A percentile compares a stretch with the other conserved stretches of the same genome.
phyloP scores from a whole-genome alignment of 192 early-diverging fungal genomes.

The Coemansia sp. region DNA sequence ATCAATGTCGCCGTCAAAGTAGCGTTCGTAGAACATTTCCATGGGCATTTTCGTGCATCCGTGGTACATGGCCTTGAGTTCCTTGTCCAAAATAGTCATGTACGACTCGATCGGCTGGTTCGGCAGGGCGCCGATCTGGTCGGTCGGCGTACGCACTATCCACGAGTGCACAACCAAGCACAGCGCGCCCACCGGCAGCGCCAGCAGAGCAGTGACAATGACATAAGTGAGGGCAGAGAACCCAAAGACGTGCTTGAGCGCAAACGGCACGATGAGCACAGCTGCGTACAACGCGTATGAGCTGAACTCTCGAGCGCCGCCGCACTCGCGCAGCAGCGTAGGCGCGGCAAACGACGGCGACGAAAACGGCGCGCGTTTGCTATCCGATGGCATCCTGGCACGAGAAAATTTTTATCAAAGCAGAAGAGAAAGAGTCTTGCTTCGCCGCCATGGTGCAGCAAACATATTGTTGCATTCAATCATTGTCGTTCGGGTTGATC shows the following conservation, averaged over 20 bases:
- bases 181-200: slow-evolving; percentile 71
- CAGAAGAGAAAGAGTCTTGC: neutral
- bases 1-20: slow-evolving; percentile 96
- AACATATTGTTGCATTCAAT: no score
- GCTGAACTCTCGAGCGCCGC: slow-evolving; percentile 79
- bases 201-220: slow-evolving; percentile 59
- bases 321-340: slow-evolving; percentile 72
- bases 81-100: slow-evolving; percentile 82
- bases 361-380: slow-evolving; percentile 24
- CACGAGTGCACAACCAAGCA: slow-evolving; percentile 67
- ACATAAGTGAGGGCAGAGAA: slow-evolving; percentile 61
- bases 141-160: slow-evolving; percentile 58
- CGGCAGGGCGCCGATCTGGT: slow-evolving; percentile 70
- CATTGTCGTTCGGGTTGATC: no score
- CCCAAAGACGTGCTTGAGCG: slow-evolving; percentile 63
- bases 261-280: slow-evolving; percentile 63
- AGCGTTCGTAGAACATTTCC: slow-evolving; percentile 96
- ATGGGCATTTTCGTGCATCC: slow-evolving; percentile 90
- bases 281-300: slow-evolving; percentile 63
- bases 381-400: slow-evolving; percentile 1
- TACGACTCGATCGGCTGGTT: slow-evolving; percentile 81
- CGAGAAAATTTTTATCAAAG: neutral
- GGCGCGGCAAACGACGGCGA: slow-evolving; percentile 42
- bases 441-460: no score
- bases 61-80: slow-evolving; percentile 68